Percentiles rank a stretch among this genome's conserved stretches.
phyloP scores from a whole-genome alignment of 2,329 filamentous ascomycete genomes.

The Fusarium phyllophilum region DNA sequence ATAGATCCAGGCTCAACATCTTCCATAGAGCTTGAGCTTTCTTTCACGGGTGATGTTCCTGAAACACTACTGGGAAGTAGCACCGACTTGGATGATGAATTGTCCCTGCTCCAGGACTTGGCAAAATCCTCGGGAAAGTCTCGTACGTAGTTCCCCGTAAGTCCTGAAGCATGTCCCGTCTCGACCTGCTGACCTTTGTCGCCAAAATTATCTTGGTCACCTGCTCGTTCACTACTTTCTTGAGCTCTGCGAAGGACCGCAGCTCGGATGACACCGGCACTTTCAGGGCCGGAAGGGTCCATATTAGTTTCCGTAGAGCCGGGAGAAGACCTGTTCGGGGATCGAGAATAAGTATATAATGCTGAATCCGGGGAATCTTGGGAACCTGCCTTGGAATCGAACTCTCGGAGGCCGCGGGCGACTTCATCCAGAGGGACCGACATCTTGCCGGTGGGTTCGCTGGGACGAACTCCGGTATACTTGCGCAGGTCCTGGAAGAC shows the following conservation, averaged over 20 bases:
- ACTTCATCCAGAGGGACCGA: constrained; percentile 47
- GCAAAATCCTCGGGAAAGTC: constrained; percentile 65
- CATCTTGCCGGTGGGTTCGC: constrained; percentile 49
- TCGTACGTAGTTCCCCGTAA: constrained; percentile 60
- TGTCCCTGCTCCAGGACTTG: constrained; percentile 52
- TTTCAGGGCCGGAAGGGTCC: constrained; percentile 38
- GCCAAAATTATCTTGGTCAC: constrained; percentile 19
- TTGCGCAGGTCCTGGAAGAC: constrained; percentile 54
- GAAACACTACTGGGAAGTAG: constrained; percentile 37
- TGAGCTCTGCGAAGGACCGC: constrained; percentile 45
- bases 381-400: constrained; percentile 50
- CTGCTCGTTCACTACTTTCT: constrained; percentile 29
- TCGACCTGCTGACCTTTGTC: constrained; percentile 5
- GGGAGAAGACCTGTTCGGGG: constrained; percentile 34
- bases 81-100: constrained; percentile 42
- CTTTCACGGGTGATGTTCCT: neutral
- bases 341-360: constrained; percentile 41
- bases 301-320: constrained; percentile 30
- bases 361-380: constrained; percentile 38
- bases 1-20: constrained; percentile 51
- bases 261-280: constrained; percentile 47
- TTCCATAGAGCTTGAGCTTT: constrained; percentile 18
- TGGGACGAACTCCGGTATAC: constrained; percentile 51
- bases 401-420: constrained; percentile 50
- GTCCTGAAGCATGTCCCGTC: neutral